Evolutionary conservation across 805 yeast genomes (phyloP).

Genomic region (Yarrowia sp.): DNA sequence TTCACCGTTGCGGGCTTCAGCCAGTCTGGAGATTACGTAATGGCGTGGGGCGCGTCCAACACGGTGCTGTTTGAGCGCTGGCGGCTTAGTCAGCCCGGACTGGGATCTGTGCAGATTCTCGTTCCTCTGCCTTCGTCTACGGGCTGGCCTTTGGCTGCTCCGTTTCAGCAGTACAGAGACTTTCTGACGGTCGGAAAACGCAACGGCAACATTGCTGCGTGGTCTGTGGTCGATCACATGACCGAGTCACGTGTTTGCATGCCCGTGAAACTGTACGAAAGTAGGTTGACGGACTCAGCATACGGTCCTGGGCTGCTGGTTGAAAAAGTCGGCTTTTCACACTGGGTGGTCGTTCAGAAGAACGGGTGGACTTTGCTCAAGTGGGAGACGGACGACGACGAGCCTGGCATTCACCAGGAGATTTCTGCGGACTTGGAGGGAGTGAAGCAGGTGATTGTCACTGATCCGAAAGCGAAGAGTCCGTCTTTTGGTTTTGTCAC

Average conservation of each 20-base stretch:
- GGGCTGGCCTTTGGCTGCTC: constrained; percentile 17
- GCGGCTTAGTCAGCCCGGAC: background rate
- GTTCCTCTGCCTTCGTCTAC: background rate
- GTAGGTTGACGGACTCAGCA: background rate
- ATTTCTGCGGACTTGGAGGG: constrained; percentile 22
- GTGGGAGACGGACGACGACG: constrained; percentile 24
- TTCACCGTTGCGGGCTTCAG: background rate
- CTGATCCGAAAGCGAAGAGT: background rate
- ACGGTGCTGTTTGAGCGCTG: constrained; percentile 2
- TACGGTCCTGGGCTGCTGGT: constrained; percentile 6
- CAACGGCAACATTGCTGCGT: background rate
- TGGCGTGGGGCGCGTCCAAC: constrained; percentile 5
- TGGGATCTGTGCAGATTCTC: background rate
- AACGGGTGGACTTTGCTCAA: constrained; percentile 20
- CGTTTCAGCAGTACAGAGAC: constrained; percentile 10
- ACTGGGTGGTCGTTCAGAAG: constrained; percentile 23
- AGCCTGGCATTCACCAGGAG: constrained; percentile 20
- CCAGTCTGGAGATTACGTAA: background rate
- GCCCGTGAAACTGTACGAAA: constrained; percentile 3
- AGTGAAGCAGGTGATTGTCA: background rate
- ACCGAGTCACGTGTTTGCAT: background rate
- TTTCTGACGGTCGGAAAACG: constrained; percentile 20
- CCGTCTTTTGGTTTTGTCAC: constrained; percentile 19
- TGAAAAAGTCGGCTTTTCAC: constrained; percentile 7
- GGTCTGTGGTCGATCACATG: constrained; percentile 6